Percentiles rank a stretch among this genome's conserved stretches.
phyloP scores from a whole-genome alignment of 176 grass and related monocot species.

The Hsuehochloa calcarea region DNA sequence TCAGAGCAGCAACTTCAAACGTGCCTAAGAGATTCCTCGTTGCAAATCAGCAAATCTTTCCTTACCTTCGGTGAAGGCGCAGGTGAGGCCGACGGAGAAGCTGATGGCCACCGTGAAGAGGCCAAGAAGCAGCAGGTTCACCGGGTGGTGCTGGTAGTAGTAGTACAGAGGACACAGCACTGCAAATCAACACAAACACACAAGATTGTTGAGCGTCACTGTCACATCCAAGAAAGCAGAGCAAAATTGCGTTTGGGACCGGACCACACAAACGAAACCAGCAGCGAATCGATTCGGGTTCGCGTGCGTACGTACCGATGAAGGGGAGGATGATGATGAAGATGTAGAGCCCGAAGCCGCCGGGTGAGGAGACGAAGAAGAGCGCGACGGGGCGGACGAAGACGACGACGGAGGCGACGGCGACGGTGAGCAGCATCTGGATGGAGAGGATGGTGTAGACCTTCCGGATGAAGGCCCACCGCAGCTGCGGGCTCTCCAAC shows the following conservation, averaged over 20 bases:
- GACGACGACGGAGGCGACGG: conserved; percentile 66
- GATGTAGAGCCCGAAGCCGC: conserved; percentile 76
- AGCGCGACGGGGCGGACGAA: conserved; percentile 61
- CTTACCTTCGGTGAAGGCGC: conserved; percentile 79
- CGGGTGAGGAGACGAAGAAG: conserved; percentile 77
- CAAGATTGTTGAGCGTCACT: not conserved
- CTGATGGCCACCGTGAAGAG: conserved; percentile 83
- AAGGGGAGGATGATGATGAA: conserved; percentile 89
- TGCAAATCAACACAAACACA: conserved; percentile 14
- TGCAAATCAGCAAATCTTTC: not conserved
- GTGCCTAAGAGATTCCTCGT: too few relatives aligned
- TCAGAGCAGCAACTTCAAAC: not conserved
- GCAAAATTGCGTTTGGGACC: not conserved
- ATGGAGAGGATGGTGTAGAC: conserved; percentile 85
- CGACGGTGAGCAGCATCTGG: conserved; percentile 85
- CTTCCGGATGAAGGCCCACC: conserved; percentile 85
- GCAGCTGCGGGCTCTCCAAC: conserved; percentile 77
- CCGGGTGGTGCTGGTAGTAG: conserved; percentile 76
- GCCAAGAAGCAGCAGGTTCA: conserved; percentile 76
- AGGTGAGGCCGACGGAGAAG: conserved; percentile 79
- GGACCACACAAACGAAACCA: not conserved
- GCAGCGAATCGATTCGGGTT: not conserved
- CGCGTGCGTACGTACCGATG: conserved; percentile 40
- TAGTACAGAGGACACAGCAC: conserved; percentile 88
- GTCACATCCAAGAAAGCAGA: not conserved